Base-by-base conservation (phyloP, 2,329 filamentous ascomycete genomes). In the Aspergillus sp. region DNA sequence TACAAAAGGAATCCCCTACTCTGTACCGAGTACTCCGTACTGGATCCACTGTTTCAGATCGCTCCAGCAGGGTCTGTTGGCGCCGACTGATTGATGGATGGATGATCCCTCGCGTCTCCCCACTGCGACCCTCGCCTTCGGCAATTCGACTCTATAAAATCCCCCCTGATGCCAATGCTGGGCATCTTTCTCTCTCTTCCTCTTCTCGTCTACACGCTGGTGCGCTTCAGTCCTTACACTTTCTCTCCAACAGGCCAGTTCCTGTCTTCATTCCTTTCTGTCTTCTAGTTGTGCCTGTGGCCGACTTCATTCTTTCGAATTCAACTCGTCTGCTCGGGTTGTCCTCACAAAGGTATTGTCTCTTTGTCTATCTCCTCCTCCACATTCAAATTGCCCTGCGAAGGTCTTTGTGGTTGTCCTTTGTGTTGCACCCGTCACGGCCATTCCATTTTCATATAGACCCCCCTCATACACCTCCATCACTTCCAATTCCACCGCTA, bases 221-320 rank as follows among this genome's bases (percentile, higher is more conserved):
- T 53, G 50, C 64, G 62, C 54, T 61, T 58, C 57, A 34, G 51
- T 62, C 56, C 52, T 60, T 64, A 56, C 41, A 47, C 50, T 57
- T 36, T 53, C 34, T 16, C 9, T 32, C 34, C 45, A 31, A 56
- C 66, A 66, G 69, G 69, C 69, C 59, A 70, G 69, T 64, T 60
- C 69, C 68, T 71, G 65, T 58, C 57, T 59, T 53, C 57, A 58
- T 50, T 58, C 56, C 47, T 57, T 60, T 52, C 53, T 47, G n/a
- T 38, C 59, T 60, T 57, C 56, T 67, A 59, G 55, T 61, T 52
- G 62, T 63, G 68, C 66, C 68, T 69, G 67, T 63, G 66, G 68
- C 67, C 63, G 55, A 63, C 63, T 62, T 61, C 62, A 59, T 60
- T 66, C 64, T 57, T 67, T 69, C n/a, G n/a, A n/a, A 52, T 45